Base-by-base conservation (phyloP, 257 asterid genomes). In the Osmanthus fragrans region DNA sequence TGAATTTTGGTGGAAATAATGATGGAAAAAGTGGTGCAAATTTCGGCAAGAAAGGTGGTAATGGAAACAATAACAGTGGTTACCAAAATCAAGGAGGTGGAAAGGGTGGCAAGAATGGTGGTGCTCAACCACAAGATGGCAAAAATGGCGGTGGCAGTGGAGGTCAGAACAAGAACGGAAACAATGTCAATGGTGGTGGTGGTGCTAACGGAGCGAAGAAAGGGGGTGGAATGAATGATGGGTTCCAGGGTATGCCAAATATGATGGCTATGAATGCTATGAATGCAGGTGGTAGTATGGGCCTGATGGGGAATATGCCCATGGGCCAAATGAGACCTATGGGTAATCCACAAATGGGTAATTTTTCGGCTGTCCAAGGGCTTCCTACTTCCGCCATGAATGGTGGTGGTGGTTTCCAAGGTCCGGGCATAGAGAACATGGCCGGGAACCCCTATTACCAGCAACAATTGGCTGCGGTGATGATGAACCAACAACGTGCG, bases 401-500 rank as follows among this genome's bases (percentile, higher is more conserved):
- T 21, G 86, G 90, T 7, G 88, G 69, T 6, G 84, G 80, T 11
- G 89, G 82, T 78, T 87, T 87, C 73, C 96, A 49, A 18, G 96
- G 92, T 5, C 90, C 66, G 9, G 89, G 88, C 2, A 78, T 88
- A 0, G 93, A 85, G 36, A 88, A 78, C 40, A 85, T 86, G 91
- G 87, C 87, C 2, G 97, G 89, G 0, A 92, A 88, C 82, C 97
- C 96, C 6, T 79, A 79, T 80, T 79, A 84, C 29, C 98, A 90
- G 40, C 97, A 82, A 10, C 89, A 94, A 70, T 30, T 91, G 82
- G 95, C 97, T 2, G 92, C 97, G 0, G 87, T 89, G 97, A 90
- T 96, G 98, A 94, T 93, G 97, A 93, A 95, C 77, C 98, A 91
- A 81, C 99, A 90, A 54, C 91, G 96, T 29, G 97, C 87, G 3